Base-by-base conservation (phyloP, 2,329 filamentous ascomycete genomes). In the Didymella glomerata region DNA sequence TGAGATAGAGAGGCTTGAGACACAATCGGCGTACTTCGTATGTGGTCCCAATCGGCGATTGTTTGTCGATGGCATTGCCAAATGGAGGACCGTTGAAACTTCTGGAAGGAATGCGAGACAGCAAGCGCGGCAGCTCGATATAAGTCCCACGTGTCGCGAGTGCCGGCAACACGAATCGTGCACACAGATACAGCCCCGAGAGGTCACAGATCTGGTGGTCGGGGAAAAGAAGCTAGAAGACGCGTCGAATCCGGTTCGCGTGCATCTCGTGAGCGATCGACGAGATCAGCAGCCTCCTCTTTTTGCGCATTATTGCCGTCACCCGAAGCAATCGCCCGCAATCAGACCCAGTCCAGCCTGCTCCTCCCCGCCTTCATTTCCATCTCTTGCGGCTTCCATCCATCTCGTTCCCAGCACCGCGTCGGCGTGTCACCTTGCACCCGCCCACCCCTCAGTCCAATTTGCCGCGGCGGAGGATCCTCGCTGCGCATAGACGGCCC, bases 211-310 rank as follows among this genome's bases (percentile, higher is more conserved):
- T 18, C 11, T 50, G 48, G 34, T 32, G 24, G 14, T 34, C 36
- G 45, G 13, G 14, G 14, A 14, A 38, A 7, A 24, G 24, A 24
- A 20, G 34, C 34, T 32, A 27, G 44, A 20, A 18, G 50, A 59
- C 56, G 56, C 56, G 56, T 59, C 32, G 42, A 24, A 34, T 27
- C 30, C 30, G 55, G 40, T 47, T 66, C 60, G 63, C 62, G 63
- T 66, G 50, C 50, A 4, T 28, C 55, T 28, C 60, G 58, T 60
- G 59, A 53, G 20, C 24, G 60, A 67, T 65, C 58, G 53, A 52
- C 60, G 25, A 40, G 62, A 67, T 67, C 64, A 55, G 60, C 63
- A 48, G 55, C 56, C 63, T 63, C 63, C 65, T 57, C 64, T 56
- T 61, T 47, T 56, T 18, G 38, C 34, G 38, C 34, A 18, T 14